Conservation (phyloP, 306 rosid species). For the Boehmeria nivea region DNA sequence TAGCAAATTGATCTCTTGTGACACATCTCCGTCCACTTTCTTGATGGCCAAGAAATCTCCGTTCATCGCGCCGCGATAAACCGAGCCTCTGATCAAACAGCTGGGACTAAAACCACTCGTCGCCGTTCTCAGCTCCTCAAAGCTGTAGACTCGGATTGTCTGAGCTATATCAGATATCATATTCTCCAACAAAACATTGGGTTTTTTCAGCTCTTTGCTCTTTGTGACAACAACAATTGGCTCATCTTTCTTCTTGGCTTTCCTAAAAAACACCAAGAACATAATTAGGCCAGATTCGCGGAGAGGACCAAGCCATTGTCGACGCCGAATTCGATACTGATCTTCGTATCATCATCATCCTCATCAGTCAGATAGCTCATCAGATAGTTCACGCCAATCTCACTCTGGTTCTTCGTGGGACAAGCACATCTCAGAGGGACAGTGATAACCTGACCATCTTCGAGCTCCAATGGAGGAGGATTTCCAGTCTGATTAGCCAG, state of each 20-base stretch:
- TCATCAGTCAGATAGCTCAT: conserved; percentile 42
- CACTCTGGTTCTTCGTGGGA: conserved; percentile 68
- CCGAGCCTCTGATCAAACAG: conserved; percentile 49
- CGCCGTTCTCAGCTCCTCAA: conserved; percentile 60
- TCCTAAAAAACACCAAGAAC: neutral
- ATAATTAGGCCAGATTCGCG: conserved; percentile 41
- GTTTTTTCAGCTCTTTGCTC: neutral
- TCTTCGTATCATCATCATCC: conserved; percentile 36
- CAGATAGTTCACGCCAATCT: conserved; percentile 44
- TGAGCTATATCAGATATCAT: conserved; percentile 47
- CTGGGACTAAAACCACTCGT: conserved; percentile 56
- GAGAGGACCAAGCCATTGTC: conserved; percentile 23
- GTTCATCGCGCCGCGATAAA: conserved; percentile 46
- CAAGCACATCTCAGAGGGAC: conserved; percentile 96
- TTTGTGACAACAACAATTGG: conserved; percentile 20
- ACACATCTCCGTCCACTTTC: conserved; percentile 57
- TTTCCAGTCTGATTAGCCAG: conserved; percentile 33
- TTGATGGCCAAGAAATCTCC: conserved; percentile 68
- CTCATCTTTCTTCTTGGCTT: conserved; percentile 14
- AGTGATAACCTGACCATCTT: conserved; percentile 29
- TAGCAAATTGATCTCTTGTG: conserved; percentile 57
- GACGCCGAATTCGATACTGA: conserved; percentile 37
- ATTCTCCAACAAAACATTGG: conserved; percentile 36
- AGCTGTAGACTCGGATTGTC: conserved; percentile 55
- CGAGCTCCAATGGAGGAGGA: conserved; percentile 5